These are phyloP conservation scores for Vanrija sp. DNA, from an alignment of 1,284 basidiomycete species.

Conservation along the genomic window DNA sequence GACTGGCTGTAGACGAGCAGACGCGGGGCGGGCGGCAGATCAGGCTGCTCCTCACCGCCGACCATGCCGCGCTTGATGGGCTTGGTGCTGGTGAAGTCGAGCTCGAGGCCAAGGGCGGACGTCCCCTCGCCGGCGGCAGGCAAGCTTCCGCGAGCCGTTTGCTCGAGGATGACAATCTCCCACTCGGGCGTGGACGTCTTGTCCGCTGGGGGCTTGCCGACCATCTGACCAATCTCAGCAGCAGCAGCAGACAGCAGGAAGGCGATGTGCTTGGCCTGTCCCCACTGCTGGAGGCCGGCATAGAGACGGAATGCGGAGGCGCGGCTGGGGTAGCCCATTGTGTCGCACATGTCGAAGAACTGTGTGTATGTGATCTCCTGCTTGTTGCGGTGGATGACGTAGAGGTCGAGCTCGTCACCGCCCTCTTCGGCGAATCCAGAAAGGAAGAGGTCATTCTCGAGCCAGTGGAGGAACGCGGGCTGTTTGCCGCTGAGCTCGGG, in stretches of 20 bases:
- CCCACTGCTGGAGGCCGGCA: constrained; percentile 48
- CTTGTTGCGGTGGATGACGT: constrained; percentile 43
- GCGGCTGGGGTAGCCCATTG: constrained; percentile 45
- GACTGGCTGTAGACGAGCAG: constrained; percentile 53
- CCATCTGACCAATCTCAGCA: constrained; percentile 46
- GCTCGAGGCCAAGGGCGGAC: constrained; percentile 51
- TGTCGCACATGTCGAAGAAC: constrained; percentile 48
- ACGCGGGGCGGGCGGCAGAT: constrained; percentile 50
- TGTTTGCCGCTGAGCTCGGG: constrained; percentile 34
- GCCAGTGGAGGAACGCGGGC: constrained; percentile 51
- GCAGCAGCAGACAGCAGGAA: constrained; percentile 52
- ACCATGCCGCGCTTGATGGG: constrained; percentile 49
- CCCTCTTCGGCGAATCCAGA: constrained; percentile 50
- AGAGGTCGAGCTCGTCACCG: constrained; percentile 45
- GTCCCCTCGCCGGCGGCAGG: constrained; percentile 52
- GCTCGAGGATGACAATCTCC: constrained; percentile 52
- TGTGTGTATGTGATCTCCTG: constrained; percentile 35
- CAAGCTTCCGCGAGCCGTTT: constrained; percentile 52
- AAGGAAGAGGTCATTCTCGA: constrained; percentile 56
- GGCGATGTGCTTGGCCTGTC: constrained; percentile 41
- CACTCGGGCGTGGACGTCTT: constrained; percentile 39
- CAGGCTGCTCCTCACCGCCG: constrained; percentile 49
- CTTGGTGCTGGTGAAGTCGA: constrained; percentile 53
- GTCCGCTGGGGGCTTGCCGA: constrained; percentile 26
- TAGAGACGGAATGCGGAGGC: constrained; percentile 42